Base-by-base conservation (phyloP, 345 rosid species). In the Pugionium dolabratum region DNA sequence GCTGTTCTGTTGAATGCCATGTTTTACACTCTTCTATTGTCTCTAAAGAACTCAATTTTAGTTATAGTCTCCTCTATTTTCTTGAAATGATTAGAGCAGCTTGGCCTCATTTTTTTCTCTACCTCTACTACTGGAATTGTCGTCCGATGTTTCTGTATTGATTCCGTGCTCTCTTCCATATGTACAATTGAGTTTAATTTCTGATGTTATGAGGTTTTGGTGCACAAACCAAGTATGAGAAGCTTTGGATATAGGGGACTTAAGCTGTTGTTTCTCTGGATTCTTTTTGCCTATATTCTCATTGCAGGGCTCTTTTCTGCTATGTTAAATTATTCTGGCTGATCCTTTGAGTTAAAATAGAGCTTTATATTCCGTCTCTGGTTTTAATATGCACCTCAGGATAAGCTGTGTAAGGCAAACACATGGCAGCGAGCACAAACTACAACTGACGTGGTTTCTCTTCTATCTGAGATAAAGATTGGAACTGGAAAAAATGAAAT, bases 381-480 rank as follows among this genome's bases (percentile, higher is more conserved):
- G 47, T 37, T 63, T 50, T 34, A 60, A 78, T 79, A 7, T 62
- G 28, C 73, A 58, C 60, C 51, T 54, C 70, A 91, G 99, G 97
- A 95, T 67, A 89, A 91, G 80, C 93, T 95, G 31, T 91, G 97
- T 75, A 95, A 95, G 79, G 96, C 97, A 77, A 91, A 91, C 74
- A 82, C 93, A 40, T 91, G 99, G 99, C 99, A 88, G 83, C 85
- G 87, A 70, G 77, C 87, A 39, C 97, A 86, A 67, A 87, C 83
- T 58, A 82, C 99, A 34, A 79, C 95, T 55, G 93, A 91, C 75
- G 95, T 89, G 69, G 88, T 88, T 36, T 95, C 99, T 76, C 93
- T 95, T 70, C 79, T 95, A 72, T 83, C 96, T 73, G 97, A 95
- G 86, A 91, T 95, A 84, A 80, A 80, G 75, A 89, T 91, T 75